Base-by-base conservation (phyloP, 805 yeast species). In the Ogataea ramenticola region DNA sequence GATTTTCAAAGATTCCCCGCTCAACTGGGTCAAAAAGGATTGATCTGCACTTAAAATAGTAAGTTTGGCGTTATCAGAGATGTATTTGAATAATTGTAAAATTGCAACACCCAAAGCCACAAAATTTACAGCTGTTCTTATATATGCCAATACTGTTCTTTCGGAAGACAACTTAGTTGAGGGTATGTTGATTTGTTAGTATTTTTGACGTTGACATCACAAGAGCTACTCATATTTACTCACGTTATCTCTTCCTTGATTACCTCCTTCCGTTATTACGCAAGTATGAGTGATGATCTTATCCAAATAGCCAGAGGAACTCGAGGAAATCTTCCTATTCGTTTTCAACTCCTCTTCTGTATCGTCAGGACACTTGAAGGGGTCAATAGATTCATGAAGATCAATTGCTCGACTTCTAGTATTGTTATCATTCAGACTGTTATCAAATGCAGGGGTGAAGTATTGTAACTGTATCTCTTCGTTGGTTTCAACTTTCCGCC, bases 1-100 rank as follows among this genome's bases (percentile, higher is more conserved):
- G 0, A 85, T 79, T 41, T 84, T 64, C 14, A 74, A 51, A 74
- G 82, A 79, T 1, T 85, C 83, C 12, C 79, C 57, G 35, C 72
- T 69, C 1, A 85, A 79, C 46, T 85, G 61, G 49, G 79, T 85
- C 50, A 78, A 79, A 8, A 85, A 80, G 63, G 79, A 66, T 47
- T 51, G 5, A 7, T 22, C 20, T n/a, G 26, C 4, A 2, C n/a
- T 15, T 30, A 39, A 32, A 14, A 29, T 32, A 4, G 21, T 19
- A 17, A 22, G 20, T 22, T 30, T 16, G 6, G 22, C 8, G n/a
- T 34, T 12, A 4, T 34, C 24, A 3, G 37, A 45, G 2, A 56
- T 47, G 16, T 75, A 57, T 46, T 75, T 65, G 49, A 75, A 69
- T 40, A 80, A 58, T 51, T 77, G 83, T 0, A 79, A 62, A 4